Conservation (phyloP, 371 early-diverging fungal genomes). For the Saksenaea vasiformis region DNA sequence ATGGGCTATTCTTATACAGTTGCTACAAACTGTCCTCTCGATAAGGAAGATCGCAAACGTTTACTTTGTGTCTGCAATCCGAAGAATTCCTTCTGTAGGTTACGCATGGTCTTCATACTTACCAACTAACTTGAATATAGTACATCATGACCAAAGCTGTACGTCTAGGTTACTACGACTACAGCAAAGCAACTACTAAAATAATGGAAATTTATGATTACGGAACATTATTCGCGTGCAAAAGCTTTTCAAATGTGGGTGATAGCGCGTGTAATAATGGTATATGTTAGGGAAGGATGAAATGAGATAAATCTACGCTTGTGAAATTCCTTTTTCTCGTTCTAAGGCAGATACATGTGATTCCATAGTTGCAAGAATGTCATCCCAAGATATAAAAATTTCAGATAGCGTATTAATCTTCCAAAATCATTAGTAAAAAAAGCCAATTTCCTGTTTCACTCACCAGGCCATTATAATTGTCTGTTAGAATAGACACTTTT, state of each 20-base stretch:
- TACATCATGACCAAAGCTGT: neutral
- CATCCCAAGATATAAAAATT: slow-evolving; percentile 66
- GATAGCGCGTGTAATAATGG: too few relatives aligned
- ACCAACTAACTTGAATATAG: neutral
- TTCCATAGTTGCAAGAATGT: slow-evolving; percentile 57
- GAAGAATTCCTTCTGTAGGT: slow-evolving; percentile 10
- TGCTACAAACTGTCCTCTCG: slow-evolving; percentile 14
- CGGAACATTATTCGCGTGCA: too few relatives aligned
- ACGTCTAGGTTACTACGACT: neutral
- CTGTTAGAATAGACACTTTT: slow-evolving; percentile 47
- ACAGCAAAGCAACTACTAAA: neutral
- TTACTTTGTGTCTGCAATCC: slow-evolving; percentile 16
- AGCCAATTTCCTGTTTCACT: neutral
- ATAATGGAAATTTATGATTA: neutral
- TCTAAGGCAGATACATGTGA: slow-evolving; percentile 53
- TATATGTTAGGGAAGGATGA: neutral
- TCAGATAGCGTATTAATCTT: slow-evolving; percentile 66
- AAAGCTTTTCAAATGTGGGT: too few relatives aligned
- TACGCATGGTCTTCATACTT: neutral
- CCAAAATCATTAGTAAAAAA: neutral
- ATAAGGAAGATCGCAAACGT: neutral
- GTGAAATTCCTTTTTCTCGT: slow-evolving; percentile 21
- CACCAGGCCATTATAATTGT: slow-evolving; percentile 58
- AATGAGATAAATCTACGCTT: neutral
- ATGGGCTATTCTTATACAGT: slow-evolving; percentile 17